Conservation (phyloP, 352 stramenopile genomes). For the Blastocystis sp. region DNA sequence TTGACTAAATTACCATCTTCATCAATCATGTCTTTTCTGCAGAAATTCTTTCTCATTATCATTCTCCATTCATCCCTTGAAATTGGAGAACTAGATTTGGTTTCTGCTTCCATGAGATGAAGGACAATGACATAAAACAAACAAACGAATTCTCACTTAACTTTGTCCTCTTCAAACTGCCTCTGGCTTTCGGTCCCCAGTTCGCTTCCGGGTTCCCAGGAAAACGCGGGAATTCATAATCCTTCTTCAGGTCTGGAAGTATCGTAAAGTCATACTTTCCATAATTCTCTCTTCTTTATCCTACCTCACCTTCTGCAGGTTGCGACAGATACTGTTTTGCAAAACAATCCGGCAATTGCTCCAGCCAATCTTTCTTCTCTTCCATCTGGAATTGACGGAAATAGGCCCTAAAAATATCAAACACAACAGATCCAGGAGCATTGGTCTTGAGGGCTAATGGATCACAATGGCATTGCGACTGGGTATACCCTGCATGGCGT, state of each 20-base stretch:
- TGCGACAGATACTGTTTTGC: slow-evolving; percentile 18
- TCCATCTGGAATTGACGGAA: slow-evolving; percentile 84
- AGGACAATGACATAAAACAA: background rate
- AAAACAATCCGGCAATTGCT: slow-evolving; percentile 24
- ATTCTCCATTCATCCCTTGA: background rate
- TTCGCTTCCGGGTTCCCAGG: slow-evolving; percentile 87
- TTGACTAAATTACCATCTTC: slow-evolving; percentile 47
- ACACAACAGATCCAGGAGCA: slow-evolving; percentile 89
- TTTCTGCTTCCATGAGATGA: background rate
- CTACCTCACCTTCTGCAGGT: background rate
- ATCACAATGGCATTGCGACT: slow-evolving; percentile 95
- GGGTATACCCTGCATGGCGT: slow-evolving; percentile 86
- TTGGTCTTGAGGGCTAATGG: slow-evolving; percentile 94
- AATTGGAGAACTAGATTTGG: background rate
- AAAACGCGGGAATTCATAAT: slow-evolving; percentile 80
- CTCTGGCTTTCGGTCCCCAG: slow-evolving; percentile 85
- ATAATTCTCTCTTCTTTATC: background rate
- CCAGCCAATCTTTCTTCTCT: slow-evolving; percentile 69
- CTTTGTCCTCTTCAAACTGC: slow-evolving; percentile 55
- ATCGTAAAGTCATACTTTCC: slow-evolving; percentile 66
- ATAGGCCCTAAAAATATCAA: slow-evolving; percentile 92
- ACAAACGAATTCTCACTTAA: slow-evolving; percentile 64
- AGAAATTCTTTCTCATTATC: slow-evolving; percentile 8
- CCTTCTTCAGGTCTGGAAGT: slow-evolving; percentile 69
- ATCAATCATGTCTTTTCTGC: slow-evolving; percentile 48